Conservation (phyloP, 805 yeast species). For the Dipodascus albidus region DNA sequence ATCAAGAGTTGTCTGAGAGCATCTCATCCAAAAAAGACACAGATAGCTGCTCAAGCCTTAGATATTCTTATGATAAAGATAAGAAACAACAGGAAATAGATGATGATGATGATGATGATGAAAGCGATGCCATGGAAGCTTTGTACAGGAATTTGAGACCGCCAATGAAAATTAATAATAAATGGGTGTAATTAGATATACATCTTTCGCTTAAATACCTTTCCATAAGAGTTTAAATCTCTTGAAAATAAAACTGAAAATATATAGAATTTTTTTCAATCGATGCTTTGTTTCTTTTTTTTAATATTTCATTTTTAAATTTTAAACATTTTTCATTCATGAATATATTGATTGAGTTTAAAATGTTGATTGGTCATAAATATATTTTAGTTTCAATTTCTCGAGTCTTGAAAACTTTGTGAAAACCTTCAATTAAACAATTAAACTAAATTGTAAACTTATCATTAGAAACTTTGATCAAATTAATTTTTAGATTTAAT, state of each 20-base stretch:
- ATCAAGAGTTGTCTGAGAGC: background rate
- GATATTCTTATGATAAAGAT: too few species aligned
- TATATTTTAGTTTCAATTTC: too few species aligned
- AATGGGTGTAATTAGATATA: background rate
- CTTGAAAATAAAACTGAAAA: background rate
- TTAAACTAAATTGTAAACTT: too few species aligned
- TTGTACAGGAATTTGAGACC: background rate
- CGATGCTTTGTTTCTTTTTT: background rate
- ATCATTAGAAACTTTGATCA: too few species aligned
- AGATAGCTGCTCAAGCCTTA: too few species aligned
- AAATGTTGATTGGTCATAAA: too few species aligned
- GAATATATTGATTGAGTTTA: too few species aligned
- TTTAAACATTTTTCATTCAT: too few species aligned
- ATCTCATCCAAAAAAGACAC: background rate
- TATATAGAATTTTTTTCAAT: background rate
- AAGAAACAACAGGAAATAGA: background rate
- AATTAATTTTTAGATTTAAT: too few species aligned
- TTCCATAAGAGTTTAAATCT: background rate
- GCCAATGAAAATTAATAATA: background rate
- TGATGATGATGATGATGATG: background rate
- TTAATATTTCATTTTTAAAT: too few species aligned
- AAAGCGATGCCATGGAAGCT: background rate
- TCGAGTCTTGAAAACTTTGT: too few species aligned
- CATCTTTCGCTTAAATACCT: background rate
- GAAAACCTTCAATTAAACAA: too few species aligned